Evolutionary conservation across 163 green algal species (phyloP), one percentile per base, ranked within the genome.

Genomic region (Prototheca wickerhamii): DNA sequence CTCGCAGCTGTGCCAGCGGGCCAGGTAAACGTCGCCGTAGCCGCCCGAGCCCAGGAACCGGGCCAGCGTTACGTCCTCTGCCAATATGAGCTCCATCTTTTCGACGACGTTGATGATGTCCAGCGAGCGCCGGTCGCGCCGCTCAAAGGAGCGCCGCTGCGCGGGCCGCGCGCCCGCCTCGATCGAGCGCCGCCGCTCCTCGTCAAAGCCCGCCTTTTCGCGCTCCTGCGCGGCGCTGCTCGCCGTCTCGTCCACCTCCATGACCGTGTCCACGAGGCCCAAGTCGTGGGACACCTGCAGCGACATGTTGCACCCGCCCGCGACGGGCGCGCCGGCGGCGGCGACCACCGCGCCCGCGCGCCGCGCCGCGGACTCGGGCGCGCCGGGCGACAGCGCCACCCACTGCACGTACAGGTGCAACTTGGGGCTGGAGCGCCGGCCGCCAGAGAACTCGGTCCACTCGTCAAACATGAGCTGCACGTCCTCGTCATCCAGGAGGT

Each of bases 401-500:
- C 74, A 72, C 54, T 86, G 72, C 26, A 81, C 70, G 53, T 75
- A 87, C 31, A 87, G 44, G 63, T 86, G 83, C 60, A 89, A 72
- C 67, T 79, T 78, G 63, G 67, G 69, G 1, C 55, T 6, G 29
- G 15, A 21, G n/a, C 23, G n/a, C 31, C 21, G 29, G 33, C 51
- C 51, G 58, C 6, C 44, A 34, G 33, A 26, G 30, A 42, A 25
- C 34, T 77, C 69, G 21, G 78, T 61, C 32, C 71, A 71, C 66
- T 86, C 85, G 52, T 91, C 85, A 68, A 82, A 87, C 85, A 90
- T 91, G 43, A 86, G 75, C 29, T 62, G 61, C 20, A 88, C 75
- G 44, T 91, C 85, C 4, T 88, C 85, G 35, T 88, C 82, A 28
- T 86, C 75, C n/a, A 87, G 21, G 46, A 91, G 50, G 61, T 90